These are phyloP conservation scores for Fusarium chaquense DNA, from an alignment of 2,329 filamentous ascomycete species.

Conservation along the genomic window DNA sequence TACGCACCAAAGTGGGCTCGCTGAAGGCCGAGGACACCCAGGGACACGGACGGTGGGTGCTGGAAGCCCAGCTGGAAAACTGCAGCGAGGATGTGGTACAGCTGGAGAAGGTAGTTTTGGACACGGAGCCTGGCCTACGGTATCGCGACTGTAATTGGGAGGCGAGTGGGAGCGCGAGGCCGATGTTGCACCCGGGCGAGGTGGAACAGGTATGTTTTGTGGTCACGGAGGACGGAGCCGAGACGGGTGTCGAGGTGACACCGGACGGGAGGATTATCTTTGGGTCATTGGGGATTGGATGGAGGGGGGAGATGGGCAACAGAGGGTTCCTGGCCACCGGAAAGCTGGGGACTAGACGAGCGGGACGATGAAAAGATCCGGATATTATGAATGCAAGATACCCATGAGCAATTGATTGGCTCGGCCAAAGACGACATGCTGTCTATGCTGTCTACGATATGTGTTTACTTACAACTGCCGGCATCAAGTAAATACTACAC, in stretches of 20 bases:
- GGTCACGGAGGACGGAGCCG: slow-evolving; percentile 60
- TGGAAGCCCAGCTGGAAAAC: slow-evolving; percentile 97
- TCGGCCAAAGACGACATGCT: background rate
- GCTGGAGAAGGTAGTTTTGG: slow-evolving; percentile 74
- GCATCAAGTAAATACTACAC: background rate
- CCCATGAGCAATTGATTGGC: slow-evolving; percentile 5
- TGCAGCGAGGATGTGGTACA: slow-evolving; percentile 85
- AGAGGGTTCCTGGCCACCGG: slow-evolving; percentile 88
- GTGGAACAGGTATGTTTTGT: slow-evolving; percentile 75
- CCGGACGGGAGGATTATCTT: slow-evolving; percentile 73
- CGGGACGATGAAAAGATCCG: slow-evolving; percentile 45
- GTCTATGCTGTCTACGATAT: background rate
- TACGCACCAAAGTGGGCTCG: slow-evolving; percentile 87
- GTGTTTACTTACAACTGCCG: background rate
- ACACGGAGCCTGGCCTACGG: slow-evolving; percentile 63
- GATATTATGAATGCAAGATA: slow-evolving; percentile 24
- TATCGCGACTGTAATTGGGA: slow-evolving; percentile 71
- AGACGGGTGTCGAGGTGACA: slow-evolving; percentile 55
- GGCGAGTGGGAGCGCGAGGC: slow-evolving; percentile 57
- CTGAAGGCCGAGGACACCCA: slow-evolving; percentile 54
- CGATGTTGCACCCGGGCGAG: slow-evolving; percentile 71
- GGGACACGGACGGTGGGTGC: slow-evolving; percentile 68
- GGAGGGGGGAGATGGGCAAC: slow-evolving; percentile 91
- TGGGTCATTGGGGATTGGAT: slow-evolving; percentile 86
- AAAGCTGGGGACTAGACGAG: slow-evolving; percentile 71